Conservation (phyloP, 306 rosid genomes). For the Spatholobus suberectus region DNA sequence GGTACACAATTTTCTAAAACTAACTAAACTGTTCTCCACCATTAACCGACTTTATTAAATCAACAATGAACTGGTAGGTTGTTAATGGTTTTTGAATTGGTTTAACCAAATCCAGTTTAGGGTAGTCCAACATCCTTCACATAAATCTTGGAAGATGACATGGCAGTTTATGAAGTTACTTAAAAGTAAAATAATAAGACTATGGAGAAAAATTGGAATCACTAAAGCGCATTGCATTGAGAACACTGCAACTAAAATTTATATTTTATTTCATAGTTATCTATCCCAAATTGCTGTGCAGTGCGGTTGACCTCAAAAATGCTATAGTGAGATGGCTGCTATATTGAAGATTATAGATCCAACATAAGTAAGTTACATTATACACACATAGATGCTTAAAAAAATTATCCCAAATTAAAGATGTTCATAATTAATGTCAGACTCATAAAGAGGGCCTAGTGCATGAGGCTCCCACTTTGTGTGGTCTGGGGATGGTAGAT, state of each 20-base stretch:
- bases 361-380: neutral
- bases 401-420: neutral
- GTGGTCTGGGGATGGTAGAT: neutral
- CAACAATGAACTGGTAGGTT: neutral
- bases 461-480: neutral
- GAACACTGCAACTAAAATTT: neutral
- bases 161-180: neutral
- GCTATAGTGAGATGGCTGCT: neutral
- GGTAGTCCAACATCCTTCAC: neutral
- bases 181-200: neutral
- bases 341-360: neutral
- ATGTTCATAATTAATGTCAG: neutral
- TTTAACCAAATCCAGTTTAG: neutral
- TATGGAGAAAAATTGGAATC: neutral
- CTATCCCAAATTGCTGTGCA: neutral
- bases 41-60: neutral
- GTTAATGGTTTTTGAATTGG: neutral
- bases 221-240: neutral
- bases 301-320: neutral
- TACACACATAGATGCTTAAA: neutral
- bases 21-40: neutral
- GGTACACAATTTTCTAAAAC: neutral
- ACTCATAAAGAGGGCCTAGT: neutral
- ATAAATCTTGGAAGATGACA: neutral
- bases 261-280: neutral